Conservation (phyloP, 192 early-diverging fungal species). For the Funneliformis geosporum region DNA sequence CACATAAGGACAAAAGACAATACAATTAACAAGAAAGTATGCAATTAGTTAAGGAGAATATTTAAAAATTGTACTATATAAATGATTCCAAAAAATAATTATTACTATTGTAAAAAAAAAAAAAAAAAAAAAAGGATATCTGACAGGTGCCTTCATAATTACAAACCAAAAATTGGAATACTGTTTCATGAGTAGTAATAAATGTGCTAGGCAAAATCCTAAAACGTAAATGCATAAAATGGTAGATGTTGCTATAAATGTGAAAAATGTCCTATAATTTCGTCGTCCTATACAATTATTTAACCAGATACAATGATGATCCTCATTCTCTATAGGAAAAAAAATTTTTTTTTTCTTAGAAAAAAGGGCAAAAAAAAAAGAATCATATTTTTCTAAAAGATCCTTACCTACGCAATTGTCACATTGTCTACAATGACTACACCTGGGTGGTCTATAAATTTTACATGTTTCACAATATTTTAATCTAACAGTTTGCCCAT, state of each 20-base stretch:
- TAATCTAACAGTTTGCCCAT: constrained; percentile 61
- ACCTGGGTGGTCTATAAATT: constrained; percentile 85
- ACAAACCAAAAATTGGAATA: neutral
- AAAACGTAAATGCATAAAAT: constrained; percentile 64
- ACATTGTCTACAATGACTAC: constrained; percentile 86
- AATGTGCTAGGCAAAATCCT: constrained; percentile 59
- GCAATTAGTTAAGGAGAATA: constrained; percentile 37
- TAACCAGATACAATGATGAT: constrained; percentile 95
- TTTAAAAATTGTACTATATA: constrained; percentile 17
- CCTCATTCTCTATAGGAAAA: constrained; percentile 61
- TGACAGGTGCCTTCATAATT: constrained; percentile 16
- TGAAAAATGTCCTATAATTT: constrained; percentile 83
- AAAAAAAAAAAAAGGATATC: constrained; percentile 32
- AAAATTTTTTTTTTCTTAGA: neutral
- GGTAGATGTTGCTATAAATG: constrained; percentile 65
- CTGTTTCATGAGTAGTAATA: constrained; percentile 46
- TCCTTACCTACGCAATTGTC: constrained; percentile 83
- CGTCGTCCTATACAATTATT: constrained; percentile 89
- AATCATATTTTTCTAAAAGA: constrained; percentile 24
- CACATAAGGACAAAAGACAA: constrained; percentile 61
- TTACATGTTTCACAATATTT: constrained; percentile 92
- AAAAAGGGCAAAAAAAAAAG: neutral
- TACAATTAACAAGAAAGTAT: constrained; percentile 62
- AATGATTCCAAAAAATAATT: neutral
- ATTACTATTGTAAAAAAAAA: neutral